Conservation (phyloP, 305 asterid species). For the Fraxinus sp. region DNA sequence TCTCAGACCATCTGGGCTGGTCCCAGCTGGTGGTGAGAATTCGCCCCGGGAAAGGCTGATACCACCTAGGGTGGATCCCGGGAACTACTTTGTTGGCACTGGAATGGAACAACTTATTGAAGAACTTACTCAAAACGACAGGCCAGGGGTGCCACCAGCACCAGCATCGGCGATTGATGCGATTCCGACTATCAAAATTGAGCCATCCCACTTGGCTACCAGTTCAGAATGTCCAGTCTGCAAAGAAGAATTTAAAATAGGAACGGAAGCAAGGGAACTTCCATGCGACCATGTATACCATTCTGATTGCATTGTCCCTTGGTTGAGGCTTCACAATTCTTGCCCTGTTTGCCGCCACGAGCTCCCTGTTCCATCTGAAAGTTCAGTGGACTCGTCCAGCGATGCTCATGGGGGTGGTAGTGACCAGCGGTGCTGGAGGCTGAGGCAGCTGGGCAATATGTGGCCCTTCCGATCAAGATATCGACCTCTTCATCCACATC, state of each 20-base stretch:
- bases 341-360: constrained; percentile 86
- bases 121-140: constrained; percentile 70
- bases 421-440: constrained; percentile 49
- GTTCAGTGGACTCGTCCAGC: constrained; percentile 16
- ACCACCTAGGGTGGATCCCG: constrained; percentile 50
- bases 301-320: constrained; percentile 81
- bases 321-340: constrained; percentile 94
- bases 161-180: constrained; percentile 55
- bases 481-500: constrained; percentile 33
- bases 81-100: constrained; percentile 59
- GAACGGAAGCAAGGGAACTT: constrained; percentile 69
- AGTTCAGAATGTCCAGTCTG: constrained; percentile 85
- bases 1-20: constrained; percentile 36
- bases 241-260: constrained; percentile 71
- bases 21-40: constrained; percentile 2
- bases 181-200: constrained; percentile 54
- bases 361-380: constrained; percentile 27
- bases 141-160: constrained; percentile 84
- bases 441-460: constrained; percentile 49
- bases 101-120: constrained; percentile 61
- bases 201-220: constrained; percentile 48
- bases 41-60: constrained; percentile 29
- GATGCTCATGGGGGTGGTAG: constrained; percentile 29
- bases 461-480: constrained; percentile 75
- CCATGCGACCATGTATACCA: constrained; percentile 85